A percentile compares a stretch with the other conserved stretches of the same genome.
Conservation (phyloP, 306 rosid species). For the Myrica gale region DNA sequence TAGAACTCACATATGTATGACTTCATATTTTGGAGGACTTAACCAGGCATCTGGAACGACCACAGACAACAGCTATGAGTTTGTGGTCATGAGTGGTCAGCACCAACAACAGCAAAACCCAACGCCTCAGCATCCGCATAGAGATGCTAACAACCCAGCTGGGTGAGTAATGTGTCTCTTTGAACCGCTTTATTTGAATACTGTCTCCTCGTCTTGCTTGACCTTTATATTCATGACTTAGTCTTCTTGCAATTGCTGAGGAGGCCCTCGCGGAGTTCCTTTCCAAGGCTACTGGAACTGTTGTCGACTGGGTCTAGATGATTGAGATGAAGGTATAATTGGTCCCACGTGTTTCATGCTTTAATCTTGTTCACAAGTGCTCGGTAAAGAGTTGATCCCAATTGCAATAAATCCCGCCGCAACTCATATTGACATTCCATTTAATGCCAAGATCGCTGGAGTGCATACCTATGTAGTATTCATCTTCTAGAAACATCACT, state of each 20-base stretch:
- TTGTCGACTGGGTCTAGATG: constrained; percentile 99
- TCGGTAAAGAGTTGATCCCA: too few relatives aligned
- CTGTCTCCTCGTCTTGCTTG: not conserved
- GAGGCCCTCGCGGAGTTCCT: constrained; percentile 99
- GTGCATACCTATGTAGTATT: too few relatives aligned
- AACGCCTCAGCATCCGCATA: constrained; percentile 86
- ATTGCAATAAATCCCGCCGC: too few relatives aligned
- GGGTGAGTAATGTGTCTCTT: constrained; percentile 51
- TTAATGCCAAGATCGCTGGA: too few relatives aligned
- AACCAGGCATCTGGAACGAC: constrained; percentile 76
- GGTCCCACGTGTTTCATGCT: too few relatives aligned
- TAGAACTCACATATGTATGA: not conserved
- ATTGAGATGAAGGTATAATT: constrained; percentile 96
- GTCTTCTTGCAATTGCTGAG: constrained; percentile 96
- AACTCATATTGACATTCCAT: too few relatives aligned
- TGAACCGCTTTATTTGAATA: not conserved
- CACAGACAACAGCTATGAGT: constrained; percentile 98
- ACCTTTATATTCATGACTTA: constrained; percentile 7
- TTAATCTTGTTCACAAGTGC: too few relatives aligned
- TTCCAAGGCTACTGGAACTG: constrained; percentile 99
- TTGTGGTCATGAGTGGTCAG: constrained; percentile 99
- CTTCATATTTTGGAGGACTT: not conserved
- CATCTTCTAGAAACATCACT: too few relatives aligned
- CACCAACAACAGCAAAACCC: constrained; percentile 94
- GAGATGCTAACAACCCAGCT: constrained; percentile 99